Evolutionary conservation across 2,329 filamentous ascomycete species (phyloP).

Genomic region (Hymenoscyphus repandus): DNA sequence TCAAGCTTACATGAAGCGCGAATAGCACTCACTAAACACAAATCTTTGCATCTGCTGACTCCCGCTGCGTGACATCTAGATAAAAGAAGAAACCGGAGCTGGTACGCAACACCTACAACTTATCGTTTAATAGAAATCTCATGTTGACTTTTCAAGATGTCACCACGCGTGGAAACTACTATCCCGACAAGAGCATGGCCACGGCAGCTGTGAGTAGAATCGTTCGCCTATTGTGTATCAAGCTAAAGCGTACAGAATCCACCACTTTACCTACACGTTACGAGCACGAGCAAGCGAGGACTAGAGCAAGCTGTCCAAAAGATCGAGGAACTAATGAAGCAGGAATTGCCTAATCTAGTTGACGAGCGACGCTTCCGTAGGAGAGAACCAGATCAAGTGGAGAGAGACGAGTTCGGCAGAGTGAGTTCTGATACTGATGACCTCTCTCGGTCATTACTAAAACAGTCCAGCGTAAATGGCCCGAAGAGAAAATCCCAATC

Average conservation of each 20-base stretch:
- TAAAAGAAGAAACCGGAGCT: constrained; percentile 99
- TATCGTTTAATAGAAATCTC: constrained; percentile 36
- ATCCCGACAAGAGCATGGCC: constrained; percentile 96
- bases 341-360: constrained; percentile 90
- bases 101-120: constrained; percentile 67
- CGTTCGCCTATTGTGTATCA: neutral
- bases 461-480: constrained; percentile 81
- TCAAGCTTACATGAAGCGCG: constrained; percentile 66
- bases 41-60: constrained; percentile 93
- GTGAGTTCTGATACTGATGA: constrained; percentile 46
- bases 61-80: constrained; percentile 84
- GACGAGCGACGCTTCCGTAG: constrained; percentile 90
- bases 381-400: constrained; percentile 71
- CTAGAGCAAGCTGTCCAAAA: constrained; percentile 81
- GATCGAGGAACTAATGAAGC: constrained; percentile 93
- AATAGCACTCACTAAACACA: constrained; percentile 55
- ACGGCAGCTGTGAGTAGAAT: constrained; percentile 71
- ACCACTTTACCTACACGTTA: constrained; percentile 90
- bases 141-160: constrained; percentile 79
- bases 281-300: constrained; percentile 86
- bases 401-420: constrained; percentile 85
- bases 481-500: constrained; percentile 90
- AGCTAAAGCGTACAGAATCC: constrained; percentile 61
- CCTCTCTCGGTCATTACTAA: neutral
- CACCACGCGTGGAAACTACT: constrained; percentile 94